Percentiles rank a stretch among this genome's conserved stretches.
Conservation (phyloP, 805 yeast species). For the Grigorovia yakushimaensis region DNA sequence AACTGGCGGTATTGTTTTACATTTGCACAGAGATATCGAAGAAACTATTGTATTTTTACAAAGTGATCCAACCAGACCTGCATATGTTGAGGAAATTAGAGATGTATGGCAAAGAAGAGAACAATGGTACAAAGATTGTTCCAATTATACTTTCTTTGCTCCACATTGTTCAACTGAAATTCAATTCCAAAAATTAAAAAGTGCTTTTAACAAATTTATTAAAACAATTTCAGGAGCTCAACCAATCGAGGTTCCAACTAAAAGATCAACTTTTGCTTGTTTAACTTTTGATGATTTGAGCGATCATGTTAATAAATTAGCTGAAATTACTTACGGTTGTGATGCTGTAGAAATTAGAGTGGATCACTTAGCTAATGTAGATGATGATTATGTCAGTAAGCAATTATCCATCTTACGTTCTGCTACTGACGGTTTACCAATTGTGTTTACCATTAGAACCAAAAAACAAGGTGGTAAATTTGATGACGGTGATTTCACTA, state of each 20-base stretch:
- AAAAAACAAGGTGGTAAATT: conserved; percentile 73
- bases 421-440: conserved; percentile 54
- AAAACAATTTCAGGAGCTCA: conserved; percentile 50
- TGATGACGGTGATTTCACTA: conserved; percentile 45
- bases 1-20: conserved; percentile 72
- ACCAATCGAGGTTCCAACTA: conserved; percentile 22
- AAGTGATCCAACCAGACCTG: conserved; percentile 78
- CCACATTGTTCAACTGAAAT: conserved; percentile 50
- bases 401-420: conserved; percentile 66
- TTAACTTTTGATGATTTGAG: conserved; percentile 57
- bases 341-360: conserved; percentile 79
- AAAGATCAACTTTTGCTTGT: conserved; percentile 60
- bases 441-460: conserved; percentile 74
- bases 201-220: conserved; percentile 50
- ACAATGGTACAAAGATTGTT: conserved; percentile 66
- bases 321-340: conserved; percentile 53
- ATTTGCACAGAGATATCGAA: conserved; percentile 78
- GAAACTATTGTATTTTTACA: conserved; percentile 69
- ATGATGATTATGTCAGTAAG: conserved; percentile 50
- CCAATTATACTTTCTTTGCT: conserved; percentile 69
- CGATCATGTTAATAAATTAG: conserved; percentile 36
- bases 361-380: conserved; percentile 49
- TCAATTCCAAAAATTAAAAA: conserved; percentile 49
- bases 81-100: conserved; percentile 67
- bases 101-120: conserved; percentile 82